These are phyloP conservation scores for Coniochaeta prunicola DNA, from an alignment of 2,329 filamentous ascomycete genomes.

Conservation along the genomic window DNA sequence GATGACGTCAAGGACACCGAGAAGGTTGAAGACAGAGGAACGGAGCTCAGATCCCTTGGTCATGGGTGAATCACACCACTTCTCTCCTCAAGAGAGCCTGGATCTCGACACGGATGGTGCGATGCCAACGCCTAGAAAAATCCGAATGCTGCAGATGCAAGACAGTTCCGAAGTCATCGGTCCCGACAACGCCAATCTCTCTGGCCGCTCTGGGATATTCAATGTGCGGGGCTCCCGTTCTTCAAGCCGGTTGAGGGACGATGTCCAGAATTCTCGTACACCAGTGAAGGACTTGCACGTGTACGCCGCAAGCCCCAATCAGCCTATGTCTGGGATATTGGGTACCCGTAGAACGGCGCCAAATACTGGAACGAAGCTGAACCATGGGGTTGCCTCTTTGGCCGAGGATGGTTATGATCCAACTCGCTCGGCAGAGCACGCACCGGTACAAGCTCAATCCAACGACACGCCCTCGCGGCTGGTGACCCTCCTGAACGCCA, in stretches of 20 bases:
- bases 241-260: background rate
- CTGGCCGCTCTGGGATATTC: background rate
- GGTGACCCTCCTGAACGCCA: constrained; percentile 22
- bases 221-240: background rate
- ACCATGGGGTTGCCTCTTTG: background rate
- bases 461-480: constrained; percentile 15
- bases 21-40: constrained; percentile 36
- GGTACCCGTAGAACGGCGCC: background rate
- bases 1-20: constrained; percentile 13
- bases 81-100: constrained; percentile 46
- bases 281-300: background rate
- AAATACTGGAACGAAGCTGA: background rate
- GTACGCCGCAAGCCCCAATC: background rate
- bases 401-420: background rate
- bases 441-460: background rate
- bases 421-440: background rate
- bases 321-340: background rate
- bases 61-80: constrained; percentile 17
- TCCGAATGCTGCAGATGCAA: constrained; percentile 8
- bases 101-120: constrained; percentile 46
- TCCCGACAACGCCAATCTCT: background rate
- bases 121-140: constrained; percentile 36
- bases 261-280: background rate
- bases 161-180: background rate
- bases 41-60: constrained; percentile 21